Base-by-base conservation (phyloP, 2,329 filamentous ascomycete species). In the Amauroascus verrucosus region DNA sequence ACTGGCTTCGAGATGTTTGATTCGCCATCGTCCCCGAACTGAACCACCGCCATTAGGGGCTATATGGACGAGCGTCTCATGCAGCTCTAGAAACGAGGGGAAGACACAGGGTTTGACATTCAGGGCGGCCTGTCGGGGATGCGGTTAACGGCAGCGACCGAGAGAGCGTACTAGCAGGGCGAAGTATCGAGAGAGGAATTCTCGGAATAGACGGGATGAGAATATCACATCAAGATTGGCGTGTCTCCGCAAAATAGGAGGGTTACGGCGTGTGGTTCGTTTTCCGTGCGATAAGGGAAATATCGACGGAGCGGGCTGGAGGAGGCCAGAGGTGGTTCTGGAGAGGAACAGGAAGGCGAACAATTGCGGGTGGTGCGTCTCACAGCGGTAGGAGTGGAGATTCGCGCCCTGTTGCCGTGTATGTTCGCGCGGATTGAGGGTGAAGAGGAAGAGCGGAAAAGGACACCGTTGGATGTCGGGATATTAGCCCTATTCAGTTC, bases 1-100 rank as follows among this genome's bases (percentile, higher is more conserved):
- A 83, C 85, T 7, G 80, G 77, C 58, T 77, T 79, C 41, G 79
- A 78, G 56, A 77, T 72, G 61, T 80, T 75, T 44, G 65, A 53
- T 18, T 65, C 63, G 51, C 58, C 60, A 45, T 59, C 61, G 38
- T 60, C 57, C 51, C 62, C 62, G 48, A 71, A 69, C 47, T 65
- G 65, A 59, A 67, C 61, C 56, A 67, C 64, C 64, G 69, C 66
- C 70, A 72, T 72, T 54, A 56, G 53, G 53, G 53, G 44, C 33
- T 57, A 40, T 20, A 26, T 52, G 6, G 51, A 54, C 56, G 43
- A 28, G 14, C 50, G 48, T 57, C 53, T 57, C 51, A 54, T 55
- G 48, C 48, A 49, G 47, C 28, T 37, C 51, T 49, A 43, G 49
- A 32, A 51, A 44, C 30, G 37, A 44, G 43, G 35, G 24, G 22